phyloP scores from a whole-genome alignment of 805 yeast genomes.

The Candida schatavii region DNA sequence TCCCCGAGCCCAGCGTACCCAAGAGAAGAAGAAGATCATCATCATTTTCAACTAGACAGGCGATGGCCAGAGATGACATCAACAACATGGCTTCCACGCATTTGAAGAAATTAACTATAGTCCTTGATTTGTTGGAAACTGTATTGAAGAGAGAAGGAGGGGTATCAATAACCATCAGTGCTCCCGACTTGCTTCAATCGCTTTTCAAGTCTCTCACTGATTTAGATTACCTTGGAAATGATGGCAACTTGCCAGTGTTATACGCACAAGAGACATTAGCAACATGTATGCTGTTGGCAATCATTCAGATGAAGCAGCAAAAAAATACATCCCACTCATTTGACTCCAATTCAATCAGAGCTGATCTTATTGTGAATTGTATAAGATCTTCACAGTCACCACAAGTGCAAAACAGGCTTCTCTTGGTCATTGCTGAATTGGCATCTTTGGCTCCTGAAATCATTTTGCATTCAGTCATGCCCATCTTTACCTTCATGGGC shows the following conservation, averaged over 20 bases:
- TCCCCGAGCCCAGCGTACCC: constrained; percentile 51
- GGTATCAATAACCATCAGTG: constrained; percentile 8
- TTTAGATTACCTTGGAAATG: constrained; percentile 80
- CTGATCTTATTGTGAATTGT: constrained; percentile 87
- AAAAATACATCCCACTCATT: constrained; percentile 27
- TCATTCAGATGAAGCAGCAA: constrained; percentile 45
- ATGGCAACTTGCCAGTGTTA: constrained; percentile 86
- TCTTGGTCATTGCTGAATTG: constrained; percentile 80
- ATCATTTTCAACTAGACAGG: constrained; percentile 71
- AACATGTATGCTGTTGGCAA: constrained; percentile 72
- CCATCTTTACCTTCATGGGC: constrained; percentile 99
- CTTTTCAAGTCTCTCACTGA: constrained; percentile 67
- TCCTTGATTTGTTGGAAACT: constrained; percentile 74
- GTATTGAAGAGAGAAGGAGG: constrained; percentile 33
- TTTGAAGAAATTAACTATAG: constrained; percentile 69
- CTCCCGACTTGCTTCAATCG: constrained; percentile 46
- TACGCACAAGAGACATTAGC: constrained; percentile 91
- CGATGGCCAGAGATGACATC: constrained; percentile 68
- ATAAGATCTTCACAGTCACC: constrained; percentile 88
- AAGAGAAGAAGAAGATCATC: constrained; percentile 81
- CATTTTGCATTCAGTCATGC: constrained; percentile 95
- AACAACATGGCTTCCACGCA: constrained; percentile 75
- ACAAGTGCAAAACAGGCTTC: constrained; percentile 86
- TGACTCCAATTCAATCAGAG: constrained; percentile 70
- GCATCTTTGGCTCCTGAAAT: constrained; percentile 89